Evolutionary conservation across 805 yeast species (phyloP), one percentile per base, ranked within the genome.

Genomic region (Kodamaea sagamina): DNA sequence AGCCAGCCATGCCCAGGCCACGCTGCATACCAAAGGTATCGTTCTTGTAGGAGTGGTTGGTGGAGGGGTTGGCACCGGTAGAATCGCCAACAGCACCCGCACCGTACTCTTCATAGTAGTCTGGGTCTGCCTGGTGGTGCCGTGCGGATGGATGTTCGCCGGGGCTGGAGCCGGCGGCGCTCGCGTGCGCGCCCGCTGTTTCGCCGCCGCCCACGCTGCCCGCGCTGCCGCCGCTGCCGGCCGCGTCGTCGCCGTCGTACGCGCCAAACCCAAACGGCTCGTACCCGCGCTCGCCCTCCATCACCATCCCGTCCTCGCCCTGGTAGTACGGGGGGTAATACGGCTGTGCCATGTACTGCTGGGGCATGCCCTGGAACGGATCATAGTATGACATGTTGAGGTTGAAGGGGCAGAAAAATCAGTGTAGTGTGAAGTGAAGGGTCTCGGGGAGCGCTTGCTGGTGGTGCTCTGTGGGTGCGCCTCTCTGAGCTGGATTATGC

Each of bases 371-470:
- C 48, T 63, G 74, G 51, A 61, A 70, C 11, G 68, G 69, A 39
- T 68, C 70, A 53, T 68, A 70, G 58, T 68, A 70, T 32, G 74
- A 61, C 75, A 71, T 70, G 21, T 39, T 41, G 21, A 25, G 27
- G 6, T 25, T 16, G 16, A 6, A 8, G 15, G 34, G 12, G 6
- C 32, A 40, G 32, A 25, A 24, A 32, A 40, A 32, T 25, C 35
- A 21, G 29, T 25, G 31, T 11, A 37, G 18, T 28, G 35, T 27
- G 44, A 41, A 41, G 40, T 41, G 44, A 41, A 41, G 35, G 22
- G 13, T 18, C 15, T 19, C 9, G 19, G 29, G 21, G 24, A 21
- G 24, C 6, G 24, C 24, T 8, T 21, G 6, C 8, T 21, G 24
- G 8, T 21, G 24, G 8, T 21, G 8, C 24, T 6, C 24, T 21